Base-by-base conservation (phyloP, 805 yeast genomes). In the Brettanomyces bruxellensis region DNA sequence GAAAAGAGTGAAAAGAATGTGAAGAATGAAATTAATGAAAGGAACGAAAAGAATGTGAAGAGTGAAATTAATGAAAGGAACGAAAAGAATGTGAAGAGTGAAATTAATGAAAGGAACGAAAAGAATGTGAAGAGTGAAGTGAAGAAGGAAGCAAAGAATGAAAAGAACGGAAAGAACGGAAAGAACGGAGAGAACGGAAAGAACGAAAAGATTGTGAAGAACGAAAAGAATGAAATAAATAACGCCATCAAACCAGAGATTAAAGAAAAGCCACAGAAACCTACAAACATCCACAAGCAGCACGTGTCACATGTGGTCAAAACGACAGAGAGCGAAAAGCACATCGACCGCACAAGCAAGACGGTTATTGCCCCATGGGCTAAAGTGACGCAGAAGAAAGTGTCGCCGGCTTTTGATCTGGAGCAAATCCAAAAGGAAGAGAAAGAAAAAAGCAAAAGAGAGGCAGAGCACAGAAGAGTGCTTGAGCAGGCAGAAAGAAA, bases 351-450 rank as follows among this genome's bases (percentile, higher is more conserved):
- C 9, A 25, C 18, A 11, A 41, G 44, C 7, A 58, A 66, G 43
- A 59, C 69, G 40, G 54, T 57, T 5, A 53, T 65, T 30, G 61
- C 69, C 2, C 62, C 70, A 3, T 71, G 75, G 75, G 74, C 71
- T 28, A 44, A 59, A 6, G 47, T 45, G 24, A 45, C 63, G 22
- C 53, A 50, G 37, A 45, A 59, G 9, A 38, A 40, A 3, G 51
- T 53, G 23, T 59, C 58, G 12, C 73, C 76, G 32, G 62, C 65
- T 39, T 78, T 77, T 59, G 70, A 85, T 1, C 67, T 81, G 49
- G 79, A 78, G 18, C 83, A 81, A 48, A 79, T 81, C 48, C 85
- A 78, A 57, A 70, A 66, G 48, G 86, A 80, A 62, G 83, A 79
- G 60, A 53, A 60, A 9, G 34, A 44, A 30, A 36, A 57, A 49